These are phyloP conservation scores for Leptographium lundbergii DNA, from an alignment of 2,329 filamentous ascomycete genomes.

Conservation along the genomic window DNA sequence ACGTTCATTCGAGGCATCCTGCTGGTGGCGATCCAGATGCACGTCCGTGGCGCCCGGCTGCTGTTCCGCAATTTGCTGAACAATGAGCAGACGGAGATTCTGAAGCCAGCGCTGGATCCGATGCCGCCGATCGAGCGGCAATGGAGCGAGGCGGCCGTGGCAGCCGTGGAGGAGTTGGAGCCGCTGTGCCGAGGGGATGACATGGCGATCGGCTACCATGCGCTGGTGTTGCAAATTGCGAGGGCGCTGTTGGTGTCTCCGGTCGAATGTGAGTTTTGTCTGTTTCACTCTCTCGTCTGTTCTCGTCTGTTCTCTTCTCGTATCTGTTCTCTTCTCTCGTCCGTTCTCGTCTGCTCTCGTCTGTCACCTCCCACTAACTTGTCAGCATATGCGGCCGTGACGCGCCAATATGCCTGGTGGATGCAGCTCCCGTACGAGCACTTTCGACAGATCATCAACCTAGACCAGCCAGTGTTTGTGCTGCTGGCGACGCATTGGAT, in stretches of 20 bases:
- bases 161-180: constrained; percentile 27
- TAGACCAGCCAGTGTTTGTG: constrained; percentile 29
- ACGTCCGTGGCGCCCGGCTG: constrained; percentile 36
- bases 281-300: neutral
- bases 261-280: constrained; percentile 32
- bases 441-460: constrained; percentile 37
- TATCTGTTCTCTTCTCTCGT: neutral
- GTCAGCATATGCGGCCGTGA: constrained; percentile 36
- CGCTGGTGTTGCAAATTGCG: constrained; percentile 31
- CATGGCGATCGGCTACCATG: constrained; percentile 34
- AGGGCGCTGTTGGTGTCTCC: constrained; percentile 39
- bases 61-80: constrained; percentile 35
- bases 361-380: neutral
- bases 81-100: constrained; percentile 25
- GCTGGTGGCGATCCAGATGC: constrained; percentile 42
- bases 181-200: constrained; percentile 27
- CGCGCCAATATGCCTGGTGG: constrained; percentile 42
- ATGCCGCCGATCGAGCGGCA: constrained; percentile 24
- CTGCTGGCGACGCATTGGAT: constrained; percentile 43
- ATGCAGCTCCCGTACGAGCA: constrained; percentile 40
- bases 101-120: constrained; percentile 34
- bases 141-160: constrained; percentile 34
- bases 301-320: neutral
- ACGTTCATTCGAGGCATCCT: constrained; percentile 46
- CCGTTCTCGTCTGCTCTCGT: neutral